Evolutionary conservation across 2,329 filamentous ascomycete species (phyloP), one percentile per base, ranked within the genome.

Genomic region (Chaetomium globosum): DNA sequence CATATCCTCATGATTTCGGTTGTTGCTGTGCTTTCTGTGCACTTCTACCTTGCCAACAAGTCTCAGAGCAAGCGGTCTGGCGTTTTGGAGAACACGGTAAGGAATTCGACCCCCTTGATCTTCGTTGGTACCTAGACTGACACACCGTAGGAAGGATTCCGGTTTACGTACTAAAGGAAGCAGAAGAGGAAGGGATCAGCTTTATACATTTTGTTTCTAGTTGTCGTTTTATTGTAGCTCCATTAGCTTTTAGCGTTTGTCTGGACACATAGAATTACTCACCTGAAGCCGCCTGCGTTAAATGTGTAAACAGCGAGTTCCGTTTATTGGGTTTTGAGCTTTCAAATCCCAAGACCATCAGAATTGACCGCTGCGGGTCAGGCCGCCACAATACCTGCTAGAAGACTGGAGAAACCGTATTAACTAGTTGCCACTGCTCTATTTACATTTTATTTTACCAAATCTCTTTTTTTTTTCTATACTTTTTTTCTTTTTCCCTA

Each of bases 181-280:
- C 48, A 16, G 28, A 21, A 26, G 49, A 12, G 26, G n/a, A n/a
- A n/a, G n/a, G n/a, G n/a, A n/a, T n/a, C n/a, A n/a, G n/a, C n/a
- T n/a, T n/a, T n/a, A n/a, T n/a, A n/a, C n/a, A n/a, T n/a, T n/a
- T n/a, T n/a, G n/a, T n/a, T n/a, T n/a, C n/a, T n/a, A 3, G n/a
- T 16, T 54, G 19, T 30, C 5, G 19, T 21, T n/a, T 9, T 46
- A 57, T 58, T 8, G 52, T 54, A 10, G 62, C 62, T 16, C 82
- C 81, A 74, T 83, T 83, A 2, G 79, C 78, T 59, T 76, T 72
- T 23, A 84, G 36, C 8, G 79, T 73, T 74, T 85, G 82, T 3
- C 82, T 82, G 30, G 30, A 4, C 30, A 8, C 30, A 4, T 31
- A 33, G 2, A 9, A 3, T 19, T 16, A 16, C 19, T 23, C 23